Evolutionary conservation across 139 green algal genomes (phyloP), one percentile per base, ranked within the genome.

Genomic region (Pseudopediastrum boryanum): DNA sequence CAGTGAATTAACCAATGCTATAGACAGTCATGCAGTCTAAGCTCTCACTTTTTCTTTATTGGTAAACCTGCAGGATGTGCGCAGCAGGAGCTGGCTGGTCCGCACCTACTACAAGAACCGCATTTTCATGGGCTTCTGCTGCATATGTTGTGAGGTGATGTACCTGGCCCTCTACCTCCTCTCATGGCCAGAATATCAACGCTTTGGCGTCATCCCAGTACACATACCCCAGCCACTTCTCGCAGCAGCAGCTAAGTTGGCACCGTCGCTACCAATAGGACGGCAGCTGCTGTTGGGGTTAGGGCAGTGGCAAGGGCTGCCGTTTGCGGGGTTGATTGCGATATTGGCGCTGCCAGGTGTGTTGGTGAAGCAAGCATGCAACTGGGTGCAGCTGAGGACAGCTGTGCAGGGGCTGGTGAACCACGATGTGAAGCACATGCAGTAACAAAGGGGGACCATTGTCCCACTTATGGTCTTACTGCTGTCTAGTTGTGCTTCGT

Each of bases 101-200:
- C 86, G 93, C 4, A 77, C 87, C 31, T 99, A 99, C 85, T 99
- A 99, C 87, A 64, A 51, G 39, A 83, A 93, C 78, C 89, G 96
- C 39, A 65, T 97, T 8, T 98, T 99, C 86, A 99, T 98, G 96
- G 96, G 93, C 70, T 94, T 93, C 71, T 99, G 96, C 90, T 98
- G 94, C 84, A 71, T 97, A 1, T 95, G 83, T 71, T 94, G 90
- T 56, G 94, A 98, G 63, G 91, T 96, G 38, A 70, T 91, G 25
- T 95, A 93, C 70, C 80, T 94, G 0, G 61, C 79, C 35, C 61
- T 84, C 1, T 87, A 81, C 74, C 63, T 84, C 39, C 78, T 83
- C 2, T 54, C 77, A 41, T 76, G 56, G 64, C 63, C 72, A 27
- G 46, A 61, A 44, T 79, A 87, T 39, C 74, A 89, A 63, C 76